Base-by-base conservation (phyloP, 495 filamentous ascomycete species). In the Copromyces sp. region DNA sequence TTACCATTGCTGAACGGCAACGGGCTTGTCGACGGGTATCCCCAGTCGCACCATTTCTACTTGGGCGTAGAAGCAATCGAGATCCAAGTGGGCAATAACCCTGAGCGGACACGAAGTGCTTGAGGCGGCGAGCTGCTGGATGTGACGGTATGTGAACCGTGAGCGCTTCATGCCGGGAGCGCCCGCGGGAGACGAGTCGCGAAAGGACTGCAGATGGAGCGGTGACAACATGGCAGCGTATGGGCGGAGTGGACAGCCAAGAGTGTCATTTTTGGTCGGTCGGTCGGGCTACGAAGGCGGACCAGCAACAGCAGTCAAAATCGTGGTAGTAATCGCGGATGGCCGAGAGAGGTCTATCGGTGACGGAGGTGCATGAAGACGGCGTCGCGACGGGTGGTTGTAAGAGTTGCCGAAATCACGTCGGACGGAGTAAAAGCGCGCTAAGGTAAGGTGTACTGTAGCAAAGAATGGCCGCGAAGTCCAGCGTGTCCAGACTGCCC, bases 31-130 rank as follows among this genome's bases (percentile, higher is more conserved):
- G 72, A 91, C 89, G 44, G 91, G 82, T 12, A 92, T 85, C 12
- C 88, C 90, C 42, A 98, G 85, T 9, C 96, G 90, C 4, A 96
- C 90, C 86, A 93, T 94, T 81, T 98, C 95, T 75, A 92, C 97
- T 86, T 99, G 95, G 4, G 96, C 95, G 77, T 99, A 99, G 82
- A 98, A 98, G 68, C 95, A 95, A 87, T 99, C 95, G 74, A 99
- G 89, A 80, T 99, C 95, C 73, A 98, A 87, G 78, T 98, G 95
- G 24, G 94, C 93, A 69, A 97, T 89, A 14, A 94, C 91, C 69
- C 95, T 90, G 17, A 99, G 86, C 17, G 94, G 95, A 69, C 89
- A 93, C 5, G 88, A 88, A 0, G 89, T 84, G 3, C 89, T 90
- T 71, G 87, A 92, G 14, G 89, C 86, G 29, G 89, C 87, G 44